Percentiles rank a stretch among this genome's conserved stretches.
These are phyloP conservation scores for Vanrija sp. DNA, from an alignment of 1,284 basidiomycete genomes.

Conservation along the genomic window DNA sequence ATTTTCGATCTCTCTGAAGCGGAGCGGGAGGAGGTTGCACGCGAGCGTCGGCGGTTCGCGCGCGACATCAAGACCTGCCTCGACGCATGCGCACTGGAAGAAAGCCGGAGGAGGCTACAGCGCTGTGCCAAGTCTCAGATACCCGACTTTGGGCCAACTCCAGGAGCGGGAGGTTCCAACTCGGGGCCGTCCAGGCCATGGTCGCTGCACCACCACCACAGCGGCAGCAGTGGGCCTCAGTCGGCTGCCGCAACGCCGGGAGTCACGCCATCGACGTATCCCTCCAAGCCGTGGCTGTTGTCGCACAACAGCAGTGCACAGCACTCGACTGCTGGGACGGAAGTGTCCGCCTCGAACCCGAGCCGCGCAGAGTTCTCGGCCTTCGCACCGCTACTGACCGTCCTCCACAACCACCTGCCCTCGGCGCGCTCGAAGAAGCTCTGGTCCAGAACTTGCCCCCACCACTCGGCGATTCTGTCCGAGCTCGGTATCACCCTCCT, in stretches of 20 bases:
- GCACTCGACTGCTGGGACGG: constrained; percentile 20
- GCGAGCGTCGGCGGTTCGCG: constrained; percentile 39
- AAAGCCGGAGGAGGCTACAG: constrained; percentile 27
- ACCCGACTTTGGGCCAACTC: background rate
- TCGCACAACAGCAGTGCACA: constrained; percentile 6
- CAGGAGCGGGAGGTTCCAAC: background rate
- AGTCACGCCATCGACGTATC: no score
- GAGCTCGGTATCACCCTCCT: constrained; percentile 40
- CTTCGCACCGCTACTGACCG: constrained; percentile 40
- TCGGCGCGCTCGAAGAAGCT: constrained; percentile 36
- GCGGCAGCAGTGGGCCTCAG: background rate
- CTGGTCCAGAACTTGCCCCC: constrained; percentile 43
- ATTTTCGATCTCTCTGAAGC: constrained; percentile 22
- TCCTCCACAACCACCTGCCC: constrained; percentile 37
- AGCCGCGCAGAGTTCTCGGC: constrained; percentile 24
- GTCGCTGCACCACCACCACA: background rate
- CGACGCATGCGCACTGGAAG: constrained; percentile 37
- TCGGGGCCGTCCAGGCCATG: background rate
- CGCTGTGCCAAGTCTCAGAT: background rate
- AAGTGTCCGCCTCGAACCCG: background rate
- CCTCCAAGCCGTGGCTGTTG: no score
- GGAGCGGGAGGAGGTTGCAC: constrained; percentile 36
- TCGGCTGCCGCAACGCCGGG: no score
- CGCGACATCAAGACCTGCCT: constrained; percentile 38
- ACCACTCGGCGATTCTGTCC: constrained; percentile 40